A percentile compares a stretch with the other conserved stretches of the same genome.
Conservation (phyloP, 2,329 filamentous ascomycete genomes). For the Arthrobotrys megalospora region DNA sequence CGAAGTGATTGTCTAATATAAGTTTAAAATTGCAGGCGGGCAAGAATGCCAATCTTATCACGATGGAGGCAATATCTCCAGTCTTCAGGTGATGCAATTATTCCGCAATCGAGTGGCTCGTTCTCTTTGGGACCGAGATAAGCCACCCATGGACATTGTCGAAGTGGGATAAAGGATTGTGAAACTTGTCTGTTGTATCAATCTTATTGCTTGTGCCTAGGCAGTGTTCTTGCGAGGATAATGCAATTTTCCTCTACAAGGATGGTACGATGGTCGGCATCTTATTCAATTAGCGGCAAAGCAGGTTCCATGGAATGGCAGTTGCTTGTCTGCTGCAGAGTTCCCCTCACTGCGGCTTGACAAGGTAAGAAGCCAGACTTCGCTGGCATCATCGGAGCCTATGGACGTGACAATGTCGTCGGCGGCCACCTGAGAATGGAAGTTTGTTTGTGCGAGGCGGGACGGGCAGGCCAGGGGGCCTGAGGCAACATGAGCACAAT, state of each 20-base stretch:
- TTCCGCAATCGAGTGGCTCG: slow-evolving; percentile 49
- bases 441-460: slow-evolving; percentile 45
- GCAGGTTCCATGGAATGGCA: slow-evolving; percentile 48
- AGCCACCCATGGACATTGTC: slow-evolving; percentile 19
- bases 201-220: slow-evolving; percentile 31
- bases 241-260: slow-evolving; percentile 17
- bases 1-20: slow-evolving; percentile 28
- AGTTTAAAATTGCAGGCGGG: slow-evolving; percentile 37
- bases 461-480: slow-evolving; percentile 40
- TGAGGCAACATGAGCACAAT: slow-evolving; percentile 48
- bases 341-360: slow-evolving; percentile 34
- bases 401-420: slow-evolving; percentile 7
- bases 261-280: not conserved
- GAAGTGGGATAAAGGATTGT: slow-evolving; percentile 41
- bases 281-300: slow-evolving; percentile 11
- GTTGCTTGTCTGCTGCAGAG: slow-evolving; percentile 36
- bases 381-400: slow-evolving; percentile 5
- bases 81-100: slow-evolving; percentile 48
- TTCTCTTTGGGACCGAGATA: slow-evolving; percentile 30
- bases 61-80: slow-evolving; percentile 33
- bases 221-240: slow-evolving; percentile 10
- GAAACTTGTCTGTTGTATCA: slow-evolving; percentile 43
- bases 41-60: slow-evolving; percentile 53
- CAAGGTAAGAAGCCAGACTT: slow-evolving; percentile 36
- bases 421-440: slow-evolving; percentile 40